Evolutionary conservation across 164 flowering plant species (phyloP), one percentile per base, ranked within the genome.

Genomic region (Vitis rupestris): DNA sequence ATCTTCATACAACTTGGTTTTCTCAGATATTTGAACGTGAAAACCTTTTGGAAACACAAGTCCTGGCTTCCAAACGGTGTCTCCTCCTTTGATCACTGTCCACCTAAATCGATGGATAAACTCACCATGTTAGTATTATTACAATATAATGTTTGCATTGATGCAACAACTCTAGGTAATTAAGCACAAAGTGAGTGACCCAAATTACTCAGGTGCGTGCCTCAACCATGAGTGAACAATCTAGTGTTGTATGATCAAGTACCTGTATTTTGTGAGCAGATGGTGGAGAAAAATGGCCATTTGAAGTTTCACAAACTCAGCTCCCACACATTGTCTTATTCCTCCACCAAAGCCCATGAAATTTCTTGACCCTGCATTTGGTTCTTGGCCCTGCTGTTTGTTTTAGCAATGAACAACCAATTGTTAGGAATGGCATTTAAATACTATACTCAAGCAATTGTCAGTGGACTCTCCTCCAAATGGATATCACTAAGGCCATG

Each of bases 311-410:
- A 87, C 76, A 64, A 86, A 88, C 59, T 86, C 89, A 55, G 93
- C 79, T 57, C 93, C 93, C 56, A 84, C 87, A 67, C 90, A 88
- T 67, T 83, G 85, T 75, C 90, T 85, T 89, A 85, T 77, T 17
- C 90, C 93, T 30, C 93, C 90, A 61, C 90, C 90, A 71, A 88
- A 88, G 51, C 88, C 93, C 90, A 88, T 88, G 87, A 88, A 88
- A 69, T 84, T 56, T 81, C 80, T 86, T 0, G 87, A 70, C 49
- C 82, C 86, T 27, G 80, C 79, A 54, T 79, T 79, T 61, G 75
- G 11, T 51, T 84, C 83, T 27, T 64, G 10, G 57, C 80, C 82
- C 90, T 86, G 82, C 14, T 23, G 27, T 23, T 23, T 23, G 27
- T 64, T 17, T 8, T 13, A 50, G 15, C 37, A 23, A 23, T 23